Base-by-base conservation (phyloP, 768 basidiomycete genomes). In the Mycena epipterygia region DNA sequence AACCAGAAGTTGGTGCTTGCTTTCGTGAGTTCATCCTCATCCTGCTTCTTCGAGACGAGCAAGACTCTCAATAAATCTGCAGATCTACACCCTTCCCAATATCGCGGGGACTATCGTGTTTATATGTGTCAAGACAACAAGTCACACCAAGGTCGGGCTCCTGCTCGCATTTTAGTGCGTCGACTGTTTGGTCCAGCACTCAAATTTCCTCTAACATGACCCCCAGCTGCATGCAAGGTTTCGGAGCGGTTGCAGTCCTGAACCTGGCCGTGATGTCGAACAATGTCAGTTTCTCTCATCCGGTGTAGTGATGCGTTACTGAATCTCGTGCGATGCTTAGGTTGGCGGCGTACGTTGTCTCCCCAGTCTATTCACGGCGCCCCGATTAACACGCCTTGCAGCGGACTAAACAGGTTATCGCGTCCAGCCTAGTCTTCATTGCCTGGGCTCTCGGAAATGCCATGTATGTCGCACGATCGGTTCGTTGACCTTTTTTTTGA, bases 401-500 rank as follows among this genome's bases (percentile, higher is more conserved):
- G 75, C 84, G 86, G 32, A 83, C 85, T n/a, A 89, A 89, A 74
- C 86, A 87, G 74, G 84, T 84, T 14, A 77, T 86, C 21, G 83
- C 84, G 1, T 86, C 85, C 23, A 82, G 83, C 55, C 70, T 88
- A n/a, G 85, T 86, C 41, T 88, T 87, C 74, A 79, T 87, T 79
- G 85, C 85, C 9, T 89, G 87, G 85, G 85, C 87, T 25, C 83
- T 83, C 7, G 87, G 87, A 12, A 89, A 88, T 74, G 84, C 86
- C 21, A 76, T 86, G 84, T 81, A 39, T 5, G 55, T 55, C 12
- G 6, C 12, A 17, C 46, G n/a, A n/a, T n/a, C n/a, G n/a, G n/a
- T n/a, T n/a, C n/a, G n/a, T 57, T 39, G 21, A 27, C 42, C n/a
- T 14, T 48, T 5, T 29, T 25, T 5, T 8, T 33, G 7, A 21